phyloP scores from a whole-genome alignment of 192 early-diverging fungal genomes.

The Phycomyces blakesleeanus region DNA sequence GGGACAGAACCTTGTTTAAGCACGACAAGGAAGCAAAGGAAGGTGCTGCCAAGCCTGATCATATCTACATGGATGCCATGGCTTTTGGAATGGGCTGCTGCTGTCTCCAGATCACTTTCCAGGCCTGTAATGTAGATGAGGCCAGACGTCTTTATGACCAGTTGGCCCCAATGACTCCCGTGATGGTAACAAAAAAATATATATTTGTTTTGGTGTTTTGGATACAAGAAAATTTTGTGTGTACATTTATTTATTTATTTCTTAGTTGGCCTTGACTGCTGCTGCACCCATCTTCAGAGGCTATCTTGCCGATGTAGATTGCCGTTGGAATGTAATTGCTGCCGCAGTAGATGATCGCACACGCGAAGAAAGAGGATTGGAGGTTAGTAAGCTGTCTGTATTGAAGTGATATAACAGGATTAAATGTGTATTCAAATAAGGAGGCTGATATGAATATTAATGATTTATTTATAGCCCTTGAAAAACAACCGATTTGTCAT shows the following conservation, averaged over 20 bases:
- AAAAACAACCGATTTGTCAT: conserved; percentile 75
- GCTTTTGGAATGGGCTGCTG: conserved; percentile 98
- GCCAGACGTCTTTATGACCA: conserved; percentile 94
- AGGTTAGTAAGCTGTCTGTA: conserved; percentile 51
- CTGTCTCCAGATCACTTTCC: conserved; percentile 97
- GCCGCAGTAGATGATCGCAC: conserved; percentile 92
- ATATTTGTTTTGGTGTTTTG: too few relatives aligned
- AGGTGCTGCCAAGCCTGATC: conserved; percentile 79
- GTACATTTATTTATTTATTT: conserved; percentile 7
- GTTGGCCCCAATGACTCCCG: conserved; percentile 83
- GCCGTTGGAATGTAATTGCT: conserved; percentile 96
- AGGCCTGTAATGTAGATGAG: conserved; percentile 89
- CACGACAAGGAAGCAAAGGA: conserved; percentile 71
- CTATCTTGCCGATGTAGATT: conserved; percentile 93
- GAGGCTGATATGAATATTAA: not conserved
- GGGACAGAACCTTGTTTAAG: conserved; percentile 56
- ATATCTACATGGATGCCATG: conserved; percentile 99
- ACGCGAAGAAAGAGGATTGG: conserved; percentile 80
- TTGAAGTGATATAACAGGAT: too few relatives aligned
- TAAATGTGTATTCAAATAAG: not conserved
- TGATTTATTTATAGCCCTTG: conserved; percentile 51
- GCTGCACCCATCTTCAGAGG: conserved; percentile 92
- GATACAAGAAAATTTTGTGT: too few relatives aligned
- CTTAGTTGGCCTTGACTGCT: conserved; percentile 81
- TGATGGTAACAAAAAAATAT: conserved; percentile 70